A percentile compares a stretch with the other conserved stretches of the same genome.
Evolutionary conservation across 345 rosid genomes (phyloP).

Genomic region (Raphanus raphanistrum): DNA sequence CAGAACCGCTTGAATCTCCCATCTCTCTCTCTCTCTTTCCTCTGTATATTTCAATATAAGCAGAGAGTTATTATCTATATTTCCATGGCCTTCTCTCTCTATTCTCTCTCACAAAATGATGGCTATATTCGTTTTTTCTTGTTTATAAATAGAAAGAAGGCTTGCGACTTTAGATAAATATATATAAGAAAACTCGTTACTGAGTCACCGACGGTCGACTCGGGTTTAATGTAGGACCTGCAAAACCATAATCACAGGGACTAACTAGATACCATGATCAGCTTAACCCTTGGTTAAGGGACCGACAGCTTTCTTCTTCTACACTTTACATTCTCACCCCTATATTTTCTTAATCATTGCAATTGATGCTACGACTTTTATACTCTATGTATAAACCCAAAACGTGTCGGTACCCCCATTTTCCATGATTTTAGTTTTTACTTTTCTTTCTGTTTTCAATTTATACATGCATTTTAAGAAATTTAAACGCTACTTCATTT

Average conservation of each 20-base stretch:
- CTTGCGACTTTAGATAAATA: constrained; percentile 1
- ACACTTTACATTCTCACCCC: constrained; percentile 43
- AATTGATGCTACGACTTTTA: background rate
- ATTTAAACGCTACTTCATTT: background rate
- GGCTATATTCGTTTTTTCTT: constrained; percentile 30
- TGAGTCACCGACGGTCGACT: constrained; percentile 85
- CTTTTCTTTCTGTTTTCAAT: background rate
- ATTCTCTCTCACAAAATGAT: constrained; percentile 27
- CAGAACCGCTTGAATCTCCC: constrained; percentile 91
- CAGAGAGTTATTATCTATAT: constrained; percentile 27
- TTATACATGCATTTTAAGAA: background rate
- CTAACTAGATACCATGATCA: constrained; percentile 51
- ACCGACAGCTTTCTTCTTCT: constrained; percentile 50
- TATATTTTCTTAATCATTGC: background rate
- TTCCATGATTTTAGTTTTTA: background rate
- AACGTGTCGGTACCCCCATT: constrained; percentile 33
- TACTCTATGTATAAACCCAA: background rate
- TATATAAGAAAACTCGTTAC: constrained; percentile 31
- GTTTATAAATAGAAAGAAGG: constrained; percentile 39
- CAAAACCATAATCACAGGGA: constrained; percentile 14
- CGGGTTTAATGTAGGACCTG: constrained; percentile 43
- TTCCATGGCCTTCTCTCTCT: constrained; percentile 32
- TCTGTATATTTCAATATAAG: constrained; percentile 19
- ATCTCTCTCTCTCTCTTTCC: constrained; percentile 36
- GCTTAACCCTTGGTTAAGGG: constrained; percentile 57